phyloP scores from a whole-genome alignment of 1,284 basidiomycete species.

The Salmacisia buchloeana region DNA sequence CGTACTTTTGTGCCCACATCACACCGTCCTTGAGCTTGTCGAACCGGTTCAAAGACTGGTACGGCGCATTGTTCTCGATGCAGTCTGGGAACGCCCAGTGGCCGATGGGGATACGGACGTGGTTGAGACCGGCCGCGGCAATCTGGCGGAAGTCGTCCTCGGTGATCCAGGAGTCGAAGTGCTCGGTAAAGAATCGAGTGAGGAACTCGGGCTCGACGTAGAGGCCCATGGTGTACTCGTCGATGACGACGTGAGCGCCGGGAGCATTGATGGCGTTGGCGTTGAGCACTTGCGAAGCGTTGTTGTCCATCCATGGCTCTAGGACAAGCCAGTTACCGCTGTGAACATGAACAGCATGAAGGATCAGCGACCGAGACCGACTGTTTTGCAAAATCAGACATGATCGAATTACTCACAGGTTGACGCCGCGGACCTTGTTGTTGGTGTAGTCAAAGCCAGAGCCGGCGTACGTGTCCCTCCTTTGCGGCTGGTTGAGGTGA shows the following conservation, averaged over 20 bases:
- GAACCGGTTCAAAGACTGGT: conserved; percentile 9
- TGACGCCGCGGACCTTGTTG: conserved; percentile 4
- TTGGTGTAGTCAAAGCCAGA: conserved; percentile 6
- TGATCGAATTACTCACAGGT: not conserved
- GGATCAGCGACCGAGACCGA: not conserved
- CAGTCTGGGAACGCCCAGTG: conserved; percentile 11
- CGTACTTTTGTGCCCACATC: conserved; percentile 1
- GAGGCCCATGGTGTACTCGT: conserved; percentile 16
- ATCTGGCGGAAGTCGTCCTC: conserved; percentile 16
- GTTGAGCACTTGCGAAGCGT: conserved; percentile 11
- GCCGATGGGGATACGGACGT: conserved; percentile 13
- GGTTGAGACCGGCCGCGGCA: conserved; percentile 18
- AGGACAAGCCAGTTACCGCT: conserved; percentile 13
- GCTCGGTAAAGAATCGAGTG: not conserved
- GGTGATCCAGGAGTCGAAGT: conserved; percentile 13
- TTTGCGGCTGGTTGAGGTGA: not conserved
- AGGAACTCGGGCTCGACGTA: conserved; percentile 7
- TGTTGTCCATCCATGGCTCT: conserved; percentile 19
- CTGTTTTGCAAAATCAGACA: not conserved
- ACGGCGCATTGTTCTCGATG: conserved; percentile 5
- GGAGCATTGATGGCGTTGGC: conserved; percentile 31
- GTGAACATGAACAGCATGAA: not conserved
- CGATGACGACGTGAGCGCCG: conserved; percentile 25
- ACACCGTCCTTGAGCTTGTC: conserved; percentile 14
- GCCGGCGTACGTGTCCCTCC: not conserved